These are phyloP conservation scores for Podospora appendiculata DNA, from an alignment of 495 filamentous ascomycete genomes.

Conservation along the genomic window DNA sequence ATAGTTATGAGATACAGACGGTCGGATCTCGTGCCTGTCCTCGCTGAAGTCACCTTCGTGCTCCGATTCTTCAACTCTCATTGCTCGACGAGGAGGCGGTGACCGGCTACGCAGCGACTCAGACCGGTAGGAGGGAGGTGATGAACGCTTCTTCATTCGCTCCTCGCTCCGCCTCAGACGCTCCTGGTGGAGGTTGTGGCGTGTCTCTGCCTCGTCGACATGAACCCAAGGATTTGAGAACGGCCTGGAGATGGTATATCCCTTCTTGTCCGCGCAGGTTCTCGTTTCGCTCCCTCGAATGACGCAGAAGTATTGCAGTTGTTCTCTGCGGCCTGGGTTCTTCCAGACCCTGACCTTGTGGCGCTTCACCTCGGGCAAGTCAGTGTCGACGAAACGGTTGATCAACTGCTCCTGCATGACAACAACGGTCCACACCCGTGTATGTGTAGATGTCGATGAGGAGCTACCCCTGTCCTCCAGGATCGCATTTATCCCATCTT, in stretches of 20 bases:
- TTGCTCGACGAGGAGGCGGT: too few relatives aligned
- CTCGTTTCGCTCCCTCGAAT: slow-evolving; percentile 16
- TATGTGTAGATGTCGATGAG: slow-evolving; percentile 12
- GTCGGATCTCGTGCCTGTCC: neutral
- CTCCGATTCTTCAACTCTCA: too few relatives aligned
- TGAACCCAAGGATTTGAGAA: slow-evolving; percentile 13
- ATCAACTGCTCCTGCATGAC: slow-evolving; percentile 6
- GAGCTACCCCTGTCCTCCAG: slow-evolving; percentile 6
- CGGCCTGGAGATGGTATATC: neutral
- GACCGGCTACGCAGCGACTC: neutral
- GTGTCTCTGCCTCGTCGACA: slow-evolving; percentile 6
- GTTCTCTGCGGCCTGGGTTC: slow-evolving; percentile 3
- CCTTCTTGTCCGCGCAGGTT: neutral
- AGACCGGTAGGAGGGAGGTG: slow-evolving; percentile 8
- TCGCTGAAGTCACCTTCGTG: neutral
- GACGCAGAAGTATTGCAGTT: slow-evolving; percentile 11
- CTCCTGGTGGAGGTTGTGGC: slow-evolving; percentile 1
- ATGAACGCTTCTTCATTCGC: neutral
- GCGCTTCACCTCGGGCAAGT: slow-evolving; percentile 9
- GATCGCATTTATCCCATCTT: slow-evolving; percentile 5
- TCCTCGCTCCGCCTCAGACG: neutral
- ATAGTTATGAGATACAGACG: neutral
- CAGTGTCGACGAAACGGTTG: slow-evolving; percentile 9
- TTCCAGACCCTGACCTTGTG: slow-evolving; percentile 18
- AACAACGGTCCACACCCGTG: slow-evolving; percentile 17